These are phyloP conservation scores for Sideroxylon spinosum DNA, from an alignment of 179 eudicot genomes.

Conservation along the genomic window DNA sequence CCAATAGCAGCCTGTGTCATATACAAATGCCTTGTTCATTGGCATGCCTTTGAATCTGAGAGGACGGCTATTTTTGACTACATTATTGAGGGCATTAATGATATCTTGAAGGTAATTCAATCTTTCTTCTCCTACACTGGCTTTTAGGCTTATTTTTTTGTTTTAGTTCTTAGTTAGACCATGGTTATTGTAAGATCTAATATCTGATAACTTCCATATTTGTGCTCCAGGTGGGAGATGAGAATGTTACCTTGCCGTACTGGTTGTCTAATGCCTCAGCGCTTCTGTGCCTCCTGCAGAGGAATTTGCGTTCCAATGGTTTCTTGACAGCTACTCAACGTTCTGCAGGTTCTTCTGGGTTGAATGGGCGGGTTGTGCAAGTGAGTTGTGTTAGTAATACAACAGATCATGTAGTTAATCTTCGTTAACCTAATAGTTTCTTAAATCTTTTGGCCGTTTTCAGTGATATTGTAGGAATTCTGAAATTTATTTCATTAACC, in stretches of 20 bases:
- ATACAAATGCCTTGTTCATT: conserved; percentile 87
- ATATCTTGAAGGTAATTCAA: conserved; percentile 60
- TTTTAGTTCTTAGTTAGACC: not conserved
- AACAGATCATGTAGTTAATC: not conserved
- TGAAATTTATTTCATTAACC: too few relatives aligned
- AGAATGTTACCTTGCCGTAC: conserved; percentile 72
- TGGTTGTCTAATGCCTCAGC: conserved; percentile 96
- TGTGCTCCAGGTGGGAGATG: conserved; percentile 66
- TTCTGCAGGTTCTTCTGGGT: conserved; percentile 54
- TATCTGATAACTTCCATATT: not conserved
- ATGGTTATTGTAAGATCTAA: not conserved
- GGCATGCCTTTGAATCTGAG: conserved; percentile 97
- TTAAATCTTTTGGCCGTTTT: not conserved
- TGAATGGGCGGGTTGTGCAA: conserved; percentile 67
- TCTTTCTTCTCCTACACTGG: not conserved
- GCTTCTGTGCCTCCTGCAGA: conserved; percentile 85
- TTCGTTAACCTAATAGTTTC: not conserved
- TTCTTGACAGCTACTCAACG: conserved; percentile 73
- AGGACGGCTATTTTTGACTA: conserved; percentile 90
- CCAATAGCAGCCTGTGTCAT: conserved; percentile 92
- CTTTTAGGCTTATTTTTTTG: not conserved
- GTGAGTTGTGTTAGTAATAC: conserved; percentile 34
- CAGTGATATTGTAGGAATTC: too few relatives aligned
- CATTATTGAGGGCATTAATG: conserved; percentile 77
- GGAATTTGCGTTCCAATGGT: conserved; percentile 81